phyloP scores from a whole-genome alignment of 176 grass and related monocot species.

The Carex parvula region DNA sequence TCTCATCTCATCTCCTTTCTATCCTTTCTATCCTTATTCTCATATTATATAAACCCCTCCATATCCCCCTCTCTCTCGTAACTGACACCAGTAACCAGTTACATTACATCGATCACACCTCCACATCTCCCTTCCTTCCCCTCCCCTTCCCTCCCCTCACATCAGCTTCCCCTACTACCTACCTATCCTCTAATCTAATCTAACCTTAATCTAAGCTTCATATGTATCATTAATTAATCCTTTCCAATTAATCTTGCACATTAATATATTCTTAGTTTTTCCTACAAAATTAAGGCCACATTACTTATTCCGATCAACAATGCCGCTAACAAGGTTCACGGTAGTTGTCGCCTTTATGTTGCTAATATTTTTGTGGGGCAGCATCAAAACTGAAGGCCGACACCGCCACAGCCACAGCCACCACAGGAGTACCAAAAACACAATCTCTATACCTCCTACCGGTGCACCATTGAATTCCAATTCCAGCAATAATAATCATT shows the following conservation, averaged over 20 bases:
- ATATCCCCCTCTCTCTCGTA: not conserved
- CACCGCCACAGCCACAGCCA: conserved; percentile 30
- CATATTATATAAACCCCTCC: conserved; percentile 12
- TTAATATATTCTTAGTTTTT: not conserved
- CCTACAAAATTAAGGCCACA: not conserved
- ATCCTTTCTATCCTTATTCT: not conserved
- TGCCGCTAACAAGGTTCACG: not conserved
- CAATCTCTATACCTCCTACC: conserved; percentile 29
- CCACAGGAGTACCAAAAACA: conserved; percentile 29
- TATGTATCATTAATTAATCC: not conserved
- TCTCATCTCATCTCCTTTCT: not conserved
- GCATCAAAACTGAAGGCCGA: not conserved
- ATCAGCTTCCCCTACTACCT: not conserved
- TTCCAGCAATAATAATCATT: not conserved
- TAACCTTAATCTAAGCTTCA: not conserved
- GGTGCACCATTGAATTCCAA: conserved; percentile 11
- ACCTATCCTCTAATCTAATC: no score
- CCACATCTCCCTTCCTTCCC: not conserved
- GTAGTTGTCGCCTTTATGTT: not conserved
- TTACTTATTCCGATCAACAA: not conserved
- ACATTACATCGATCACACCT: not conserved
- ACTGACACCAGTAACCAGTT: conserved; percentile 1
- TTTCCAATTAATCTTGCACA: not conserved
- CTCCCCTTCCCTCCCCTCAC: not conserved
- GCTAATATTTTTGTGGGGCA: not conserved